Percentiles rank a stretch among this genome's conserved stretches.
Conservation (phyloP, 2,329 filamentous ascomycete genomes). For the Diaporthe eres region DNA sequence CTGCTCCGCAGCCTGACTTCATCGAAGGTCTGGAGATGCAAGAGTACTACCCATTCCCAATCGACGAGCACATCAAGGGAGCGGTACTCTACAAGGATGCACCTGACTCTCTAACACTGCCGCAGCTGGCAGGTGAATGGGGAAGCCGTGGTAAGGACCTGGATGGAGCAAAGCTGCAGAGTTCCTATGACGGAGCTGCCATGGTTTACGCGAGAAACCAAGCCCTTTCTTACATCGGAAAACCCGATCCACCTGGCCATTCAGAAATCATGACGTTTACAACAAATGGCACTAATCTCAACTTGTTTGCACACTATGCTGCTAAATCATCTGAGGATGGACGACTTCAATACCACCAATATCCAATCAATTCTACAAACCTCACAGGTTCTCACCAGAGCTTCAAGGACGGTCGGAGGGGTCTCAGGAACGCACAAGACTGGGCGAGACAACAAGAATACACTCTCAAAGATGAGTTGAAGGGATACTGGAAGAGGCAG, state of each 20-base stretch:
- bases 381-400: slow-evolving; percentile 42
- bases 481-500: slow-evolving; percentile 2
- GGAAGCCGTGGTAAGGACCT: slow-evolving; percentile 30
- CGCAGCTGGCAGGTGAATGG: slow-evolving; percentile 49
- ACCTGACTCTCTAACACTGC: slow-evolving; percentile 45
- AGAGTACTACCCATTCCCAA: slow-evolving; percentile 1
- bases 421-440: slow-evolving; percentile 47
- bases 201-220: slow-evolving; percentile 48
- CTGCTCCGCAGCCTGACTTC: slow-evolving; percentile 48
- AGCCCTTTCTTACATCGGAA: slow-evolving; percentile 45
- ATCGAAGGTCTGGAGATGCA: slow-evolving; percentile 44
- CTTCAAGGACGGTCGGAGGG: slow-evolving; percentile 41
- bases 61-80: slow-evolving; percentile 33
- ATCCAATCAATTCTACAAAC: slow-evolving; percentile 39
- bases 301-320: slow-evolving; percentile 49
- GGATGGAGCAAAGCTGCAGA: slow-evolving; percentile 42
- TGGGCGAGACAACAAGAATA: slow-evolving; percentile 38
- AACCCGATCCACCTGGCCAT: slow-evolving; percentile 42
- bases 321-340: slow-evolving; percentile 36
- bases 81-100: slow-evolving; percentile 45
- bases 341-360: slow-evolving; percentile 46
- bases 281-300: slow-evolving; percentile 46
- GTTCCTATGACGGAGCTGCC: slow-evolving; percentile 47
- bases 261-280: slow-evolving; percentile 47
- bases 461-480: slow-evolving; percentile 4